Conservation (phyloP, 139 green algal species). For the Closterium sp. region DNA sequence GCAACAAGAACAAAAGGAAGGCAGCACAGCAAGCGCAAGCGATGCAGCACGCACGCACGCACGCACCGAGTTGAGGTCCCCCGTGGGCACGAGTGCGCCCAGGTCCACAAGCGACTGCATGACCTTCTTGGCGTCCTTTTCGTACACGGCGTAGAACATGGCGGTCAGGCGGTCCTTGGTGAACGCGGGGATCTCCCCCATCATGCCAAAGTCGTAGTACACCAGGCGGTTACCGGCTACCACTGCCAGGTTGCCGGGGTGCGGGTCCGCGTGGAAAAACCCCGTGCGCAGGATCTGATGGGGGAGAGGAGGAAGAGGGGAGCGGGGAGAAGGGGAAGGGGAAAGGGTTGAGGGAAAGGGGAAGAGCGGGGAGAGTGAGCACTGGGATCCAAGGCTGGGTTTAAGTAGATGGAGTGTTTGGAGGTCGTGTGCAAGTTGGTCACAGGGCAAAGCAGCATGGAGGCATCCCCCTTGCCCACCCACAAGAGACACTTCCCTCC, state of each 20-base stretch:
- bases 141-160: constrained; percentile 97
- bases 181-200: constrained; percentile 61
- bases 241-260: constrained; percentile 95
- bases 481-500: too few relatives aligned
- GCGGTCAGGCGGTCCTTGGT: constrained; percentile 83
- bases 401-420: too few relatives aligned
- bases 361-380: too few relatives aligned
- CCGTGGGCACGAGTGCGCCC: constrained; percentile 79
- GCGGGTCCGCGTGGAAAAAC: constrained; percentile 93
- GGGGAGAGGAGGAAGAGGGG: not conserved
- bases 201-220: constrained; percentile 95
- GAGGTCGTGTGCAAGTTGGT: too few relatives aligned
- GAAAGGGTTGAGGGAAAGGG: not conserved
- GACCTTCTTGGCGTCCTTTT: constrained; percentile 76
- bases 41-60: too few relatives aligned
- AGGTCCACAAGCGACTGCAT: constrained; percentile 82
- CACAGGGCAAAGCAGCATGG: too few relatives aligned
- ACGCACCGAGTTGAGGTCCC: constrained; percentile 38
- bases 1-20: too few relatives aligned
- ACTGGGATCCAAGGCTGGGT: too few relatives aligned
- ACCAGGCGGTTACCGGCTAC: constrained; percentile 81
- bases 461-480: too few relatives aligned
- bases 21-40: too few relatives aligned
- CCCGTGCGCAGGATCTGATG: constrained; percentile 80
- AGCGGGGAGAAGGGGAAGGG: not conserved